Evolutionary conservation across 306 rosid species (phyloP).

Genomic region (Erythrophleum fordii): DNA sequence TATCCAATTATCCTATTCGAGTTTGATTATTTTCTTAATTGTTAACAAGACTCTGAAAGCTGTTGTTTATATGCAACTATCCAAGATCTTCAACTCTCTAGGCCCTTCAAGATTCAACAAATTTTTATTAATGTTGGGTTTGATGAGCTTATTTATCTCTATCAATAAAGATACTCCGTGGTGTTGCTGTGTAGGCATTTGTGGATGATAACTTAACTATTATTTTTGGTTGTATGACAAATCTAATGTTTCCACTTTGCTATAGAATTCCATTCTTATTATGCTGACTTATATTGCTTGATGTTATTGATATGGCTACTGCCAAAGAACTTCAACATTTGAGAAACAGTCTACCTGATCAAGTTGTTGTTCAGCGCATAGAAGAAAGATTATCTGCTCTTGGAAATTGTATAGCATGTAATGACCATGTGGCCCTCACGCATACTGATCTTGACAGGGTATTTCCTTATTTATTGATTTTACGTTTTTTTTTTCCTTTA

Average conservation of each 20-base stretch:
- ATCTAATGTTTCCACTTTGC: not conserved
- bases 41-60: not conserved
- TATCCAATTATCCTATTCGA: constrained; percentile 2
- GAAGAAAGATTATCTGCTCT: constrained; percentile 93
- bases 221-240: not conserved
- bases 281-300: constrained; percentile 24
- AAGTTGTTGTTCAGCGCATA: constrained; percentile 86
- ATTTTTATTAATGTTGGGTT: not conserved
- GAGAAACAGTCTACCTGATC: constrained; percentile 93
- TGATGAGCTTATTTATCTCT: constrained; percentile 12
- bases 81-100: not conserved
- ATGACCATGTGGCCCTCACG: constrained; percentile 92
- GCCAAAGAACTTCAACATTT: constrained; percentile 88
- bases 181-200: not conserved
- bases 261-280: not conserved
- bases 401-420: constrained; percentile 93
- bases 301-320: constrained; percentile 20
- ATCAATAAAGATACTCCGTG: constrained; percentile 10
- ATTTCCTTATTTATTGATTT: constrained; percentile 2
- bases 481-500: not conserved
- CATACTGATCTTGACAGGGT: constrained; percentile 98
- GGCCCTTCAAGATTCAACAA: not conserved
- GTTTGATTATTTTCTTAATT: not conserved
- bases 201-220: not conserved
- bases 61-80: constrained; percentile 16